Base-by-base conservation (phyloP, 2,329 filamentous ascomycete genomes). In the Fusarium graminum region DNA sequence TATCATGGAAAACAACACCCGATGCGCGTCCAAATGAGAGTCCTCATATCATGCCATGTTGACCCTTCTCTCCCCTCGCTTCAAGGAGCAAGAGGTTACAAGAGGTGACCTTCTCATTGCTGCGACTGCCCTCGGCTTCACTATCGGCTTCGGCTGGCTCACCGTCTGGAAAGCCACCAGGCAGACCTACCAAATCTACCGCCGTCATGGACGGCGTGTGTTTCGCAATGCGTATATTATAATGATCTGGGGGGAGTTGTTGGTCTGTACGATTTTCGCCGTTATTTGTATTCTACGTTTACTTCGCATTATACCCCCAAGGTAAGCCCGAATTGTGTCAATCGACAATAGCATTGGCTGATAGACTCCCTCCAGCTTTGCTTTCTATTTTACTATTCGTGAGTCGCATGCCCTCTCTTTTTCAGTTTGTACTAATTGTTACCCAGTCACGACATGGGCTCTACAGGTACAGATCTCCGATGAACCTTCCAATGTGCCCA, bases 201-300 rank as follows among this genome's bases (percentile, higher is more conserved):
- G 74, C n/a, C 77, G 73, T 10, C 74, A 70, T 40, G 72, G 77
- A 7, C 45, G 40, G 17, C 47, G 75, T 70, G 67, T 77, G 54
- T 45, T 55, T 65, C 75, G 70, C 14, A 82, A 80, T 60, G 72
- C 76, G 1, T 83, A 83, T 59, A 75, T 84, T 0, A 80, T 79
- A 75, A 79, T 84, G 79, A 78, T 84, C 52, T 84, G 82, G 82
- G 50, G 78, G 28, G 82, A 84, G 66, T 74, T 83, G 5, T 3
- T 75, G 2, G 79, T 80, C 5, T 82, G 78, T 12, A 72, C 81
- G 12, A 63, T 75, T 10, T 83, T 84, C 38, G 78, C 75, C 7
- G 59, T 81, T 25, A 75, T 83, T 28, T 74, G 72, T 29, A 69
- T 67, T 7, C 28, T 74, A 58, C 67, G 74, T 58, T 50, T 74